Base-by-base conservation (phyloP, 108 stramenopile genomes). In the Bacterosira constricta region DNA sequence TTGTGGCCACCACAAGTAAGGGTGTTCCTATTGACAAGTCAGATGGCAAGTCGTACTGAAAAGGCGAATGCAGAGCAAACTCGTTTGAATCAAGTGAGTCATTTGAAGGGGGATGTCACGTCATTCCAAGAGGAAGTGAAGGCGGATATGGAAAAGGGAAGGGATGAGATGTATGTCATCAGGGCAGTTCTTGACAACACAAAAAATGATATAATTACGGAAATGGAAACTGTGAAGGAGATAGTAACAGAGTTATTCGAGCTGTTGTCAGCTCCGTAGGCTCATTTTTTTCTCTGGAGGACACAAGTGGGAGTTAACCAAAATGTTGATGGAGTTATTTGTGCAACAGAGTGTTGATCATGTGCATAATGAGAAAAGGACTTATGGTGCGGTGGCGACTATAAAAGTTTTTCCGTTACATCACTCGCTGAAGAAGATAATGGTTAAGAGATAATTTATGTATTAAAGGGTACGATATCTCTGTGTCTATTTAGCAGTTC, bases 1-100 rank as follows among this genome's bases (percentile, higher is more conserved):
- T 56, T 90, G 53, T 93, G 86, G 89, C 91, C 91, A 42, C 89
- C 89, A 7, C 89, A 90, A 75, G 67, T 93, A 10, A 75, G 91
- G 3, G 75, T 69, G 18, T 77, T 73, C 53, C 45, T 92, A 11
- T 55, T 79, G 51, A 68, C 66, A 21, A 73, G 73, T 61, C 53
- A 35, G 35, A 6, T 56, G 57, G 54, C 73, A 8, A 12, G 41
- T 6, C 41, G 26, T 15, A 51, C 17, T 27, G 38, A 41, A 26
- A 67, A 45, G 5, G 60, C 57, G 3, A 63, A 45, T 29, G 68
- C n/a, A 4, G 75, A 68, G 42, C 41, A 27, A 25, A 36, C 54
- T 30, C 60, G 37, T 12, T 47, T 69, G 56, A 25, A 59, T 31
- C 55, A 54, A 52, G 21, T 73, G 23, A 49, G 11, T 20, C 26